These are phyloP conservation scores for Paecilomyces formosus DNA, from an alignment of 2,329 filamentous ascomycete species.

Conservation along the genomic window DNA sequence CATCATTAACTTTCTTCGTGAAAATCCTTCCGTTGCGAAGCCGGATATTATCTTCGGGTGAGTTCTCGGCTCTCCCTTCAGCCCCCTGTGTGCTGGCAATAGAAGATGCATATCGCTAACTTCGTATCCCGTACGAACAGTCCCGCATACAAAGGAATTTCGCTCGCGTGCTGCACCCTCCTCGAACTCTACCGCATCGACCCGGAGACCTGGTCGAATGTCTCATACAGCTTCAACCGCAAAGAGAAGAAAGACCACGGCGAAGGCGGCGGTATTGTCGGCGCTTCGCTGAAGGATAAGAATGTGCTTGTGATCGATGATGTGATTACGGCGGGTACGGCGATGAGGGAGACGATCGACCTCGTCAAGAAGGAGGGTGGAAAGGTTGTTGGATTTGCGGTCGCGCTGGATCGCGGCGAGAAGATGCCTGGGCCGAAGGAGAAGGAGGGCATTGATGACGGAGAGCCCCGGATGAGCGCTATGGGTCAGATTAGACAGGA, in stretches of 20 bases:
- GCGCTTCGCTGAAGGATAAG: neutral
- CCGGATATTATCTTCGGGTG: neutral
- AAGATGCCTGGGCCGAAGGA: conserved; percentile 53
- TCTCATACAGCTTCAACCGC: neutral
- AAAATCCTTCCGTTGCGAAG: neutral
- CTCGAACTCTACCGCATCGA: neutral
- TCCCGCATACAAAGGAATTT: neutral
- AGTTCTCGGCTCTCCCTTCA: neutral
- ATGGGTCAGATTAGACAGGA: conserved; percentile 76
- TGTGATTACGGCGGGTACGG: neutral
- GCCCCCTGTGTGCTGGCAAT: neutral
- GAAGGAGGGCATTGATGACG: conserved; percentile 51
- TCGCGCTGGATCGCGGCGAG: neutral
- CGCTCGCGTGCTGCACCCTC: neutral
- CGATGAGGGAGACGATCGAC: neutral
- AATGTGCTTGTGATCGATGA: neutral
- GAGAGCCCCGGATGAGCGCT: conserved; percentile 62
- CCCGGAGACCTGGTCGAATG: neutral
- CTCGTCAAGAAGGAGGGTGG: neutral
- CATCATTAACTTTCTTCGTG: neutral
- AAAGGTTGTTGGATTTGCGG: neutral
- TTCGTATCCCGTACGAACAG: neutral
- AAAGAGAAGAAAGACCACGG: neutral
- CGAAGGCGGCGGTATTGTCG: neutral
- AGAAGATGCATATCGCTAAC: neutral